These are phyloP conservation scores for Phaeosphaeria sp. DNA, from an alignment of 2,329 filamentous ascomycete genomes.

Conservation along the genomic window DNA sequence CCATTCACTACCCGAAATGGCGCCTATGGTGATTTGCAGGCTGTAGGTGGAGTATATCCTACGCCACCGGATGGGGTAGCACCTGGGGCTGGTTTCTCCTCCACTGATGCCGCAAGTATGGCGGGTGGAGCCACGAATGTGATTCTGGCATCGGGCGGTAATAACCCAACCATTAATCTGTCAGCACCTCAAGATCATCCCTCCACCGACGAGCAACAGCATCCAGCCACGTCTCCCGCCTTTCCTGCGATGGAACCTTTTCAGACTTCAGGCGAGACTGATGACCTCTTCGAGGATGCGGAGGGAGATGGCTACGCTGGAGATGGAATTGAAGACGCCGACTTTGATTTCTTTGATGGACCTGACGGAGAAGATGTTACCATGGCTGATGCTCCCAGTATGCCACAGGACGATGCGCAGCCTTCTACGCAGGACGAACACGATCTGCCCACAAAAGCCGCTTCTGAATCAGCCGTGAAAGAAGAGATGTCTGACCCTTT, in stretches of 20 bases:
- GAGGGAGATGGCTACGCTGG: constrained; percentile 74
- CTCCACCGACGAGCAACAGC: constrained; percentile 24
- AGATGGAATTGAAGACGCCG: constrained; percentile 78
- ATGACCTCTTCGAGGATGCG: constrained; percentile 70
- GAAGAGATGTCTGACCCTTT: constrained; percentile 36
- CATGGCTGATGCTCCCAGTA: constrained; percentile 37
- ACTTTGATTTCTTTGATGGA: constrained; percentile 85
- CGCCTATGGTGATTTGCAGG: constrained; percentile 45
- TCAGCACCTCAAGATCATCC: constrained; percentile 34
- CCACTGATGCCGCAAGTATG: constrained; percentile 37
- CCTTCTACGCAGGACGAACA: background rate
- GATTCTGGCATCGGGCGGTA: constrained; percentile 37
- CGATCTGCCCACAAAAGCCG: background rate
- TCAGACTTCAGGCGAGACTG: constrained; percentile 39
- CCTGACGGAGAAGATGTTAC: constrained; percentile 51
- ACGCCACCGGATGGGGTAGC: constrained; percentile 49
- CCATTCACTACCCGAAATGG: constrained; percentile 44
- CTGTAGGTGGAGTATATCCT: constrained; percentile 48
- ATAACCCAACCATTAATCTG: constrained; percentile 41
- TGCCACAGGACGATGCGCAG: constrained; percentile 18
- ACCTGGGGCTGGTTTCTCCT: constrained; percentile 36
- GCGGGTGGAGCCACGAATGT: constrained; percentile 32
- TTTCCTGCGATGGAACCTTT: constrained; percentile 29
- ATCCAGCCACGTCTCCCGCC: constrained; percentile 31
- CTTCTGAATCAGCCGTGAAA: constrained; percentile 16